Evolutionary conservation across 2,329 filamentous ascomycete species (phyloP), one percentile per base, ranked within the genome.

Genomic region (Davidsoniella neocaledoniae): DNA sequence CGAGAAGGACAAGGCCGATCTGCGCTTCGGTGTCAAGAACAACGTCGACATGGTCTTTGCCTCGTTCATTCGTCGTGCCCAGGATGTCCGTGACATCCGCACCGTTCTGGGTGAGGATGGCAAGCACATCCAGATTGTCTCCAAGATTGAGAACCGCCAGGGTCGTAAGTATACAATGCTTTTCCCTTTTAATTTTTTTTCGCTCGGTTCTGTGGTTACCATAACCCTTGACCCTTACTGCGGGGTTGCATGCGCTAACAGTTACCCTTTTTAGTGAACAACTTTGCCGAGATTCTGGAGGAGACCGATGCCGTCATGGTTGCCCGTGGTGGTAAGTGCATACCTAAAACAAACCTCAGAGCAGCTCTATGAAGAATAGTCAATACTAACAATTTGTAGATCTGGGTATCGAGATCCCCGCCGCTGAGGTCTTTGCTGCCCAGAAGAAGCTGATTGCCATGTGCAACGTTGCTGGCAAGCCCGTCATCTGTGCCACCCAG

Each of bases 391-490:
- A 33, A 12, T 33, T 33, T 33, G 8, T 26, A 49, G 53, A 55
- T 44, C 73, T 94, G 57, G 91, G 91, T 74, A 98, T 98, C 61
- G 91, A 98, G 72, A 98, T 98, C 60, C 90, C 91, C 46, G 90
- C 91, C 54, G 86, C 90, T 56, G 91, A 98, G 76, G 91, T 98
- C 58, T 98, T 98, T 69, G 86, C 94, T 59, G 91, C 91, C 51
- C 91, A 98, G 76, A 98, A 98, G 83, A 98, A 98, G 86, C 88
- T 98, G 78, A 98, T 98, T 68, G 88, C 91, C 70, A 96, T 96
- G 81, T 98, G 91, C 80, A 98, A 98, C 76, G 81, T 95, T 64
- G 88, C 87, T 59, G 91, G 91, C 69, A 98, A 98, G 78, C 91
- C 91, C 58, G 88, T 90, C 66, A 95, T 98, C 66, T 96, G 90